These are phyloP conservation scores for Galeopsis tetrahit DNA, from an alignment of 257 asterid genomes.

Conservation along the genomic window DNA sequence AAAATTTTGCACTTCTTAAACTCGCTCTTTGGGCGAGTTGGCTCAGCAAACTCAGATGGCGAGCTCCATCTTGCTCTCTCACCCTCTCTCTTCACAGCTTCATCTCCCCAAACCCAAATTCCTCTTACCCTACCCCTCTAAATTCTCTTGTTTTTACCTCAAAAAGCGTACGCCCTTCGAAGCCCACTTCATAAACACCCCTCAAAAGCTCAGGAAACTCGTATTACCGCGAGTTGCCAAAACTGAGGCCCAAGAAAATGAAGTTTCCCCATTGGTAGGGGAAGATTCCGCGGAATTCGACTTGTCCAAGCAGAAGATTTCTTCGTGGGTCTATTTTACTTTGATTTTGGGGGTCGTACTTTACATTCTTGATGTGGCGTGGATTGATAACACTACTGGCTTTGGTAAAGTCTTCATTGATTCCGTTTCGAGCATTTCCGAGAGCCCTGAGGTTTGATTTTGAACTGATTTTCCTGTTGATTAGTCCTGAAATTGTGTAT, in stretches of 20 bases:
- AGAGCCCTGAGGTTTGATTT: conserved; percentile 75
- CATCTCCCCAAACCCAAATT: conserved; percentile 44
- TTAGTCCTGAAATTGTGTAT: neutral
- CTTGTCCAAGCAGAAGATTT: conserved; percentile 67
- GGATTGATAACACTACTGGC: conserved; percentile 90
- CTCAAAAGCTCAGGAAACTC: conserved; percentile 23
- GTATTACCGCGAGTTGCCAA: conserved; percentile 43
- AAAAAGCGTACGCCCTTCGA: conserved; percentile 15
- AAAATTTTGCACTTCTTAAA: neutral
- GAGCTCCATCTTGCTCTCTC: conserved; percentile 42
- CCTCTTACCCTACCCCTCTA: neutral
- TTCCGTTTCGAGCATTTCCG: conserved; percentile 67
- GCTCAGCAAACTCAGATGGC: conserved; percentile 37
- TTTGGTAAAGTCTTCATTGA: conserved; percentile 72
- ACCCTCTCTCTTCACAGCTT: conserved; percentile 39
- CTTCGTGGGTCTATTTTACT: conserved; percentile 82
- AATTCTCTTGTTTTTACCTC: conserved; percentile 28
- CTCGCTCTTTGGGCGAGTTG: neutral
- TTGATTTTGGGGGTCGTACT: conserved; percentile 73
- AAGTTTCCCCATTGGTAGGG: conserved; percentile 52
- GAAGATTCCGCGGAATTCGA: conserved; percentile 88
- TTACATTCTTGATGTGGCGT: conserved; percentile 60
- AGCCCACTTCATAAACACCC: conserved; percentile 18
- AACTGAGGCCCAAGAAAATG: conserved; percentile 46
- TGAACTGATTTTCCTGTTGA: neutral